phyloP scores from a whole-genome alignment of 2,329 filamentous ascomycete genomes.

The Colletotrichum tamarilloi region DNA sequence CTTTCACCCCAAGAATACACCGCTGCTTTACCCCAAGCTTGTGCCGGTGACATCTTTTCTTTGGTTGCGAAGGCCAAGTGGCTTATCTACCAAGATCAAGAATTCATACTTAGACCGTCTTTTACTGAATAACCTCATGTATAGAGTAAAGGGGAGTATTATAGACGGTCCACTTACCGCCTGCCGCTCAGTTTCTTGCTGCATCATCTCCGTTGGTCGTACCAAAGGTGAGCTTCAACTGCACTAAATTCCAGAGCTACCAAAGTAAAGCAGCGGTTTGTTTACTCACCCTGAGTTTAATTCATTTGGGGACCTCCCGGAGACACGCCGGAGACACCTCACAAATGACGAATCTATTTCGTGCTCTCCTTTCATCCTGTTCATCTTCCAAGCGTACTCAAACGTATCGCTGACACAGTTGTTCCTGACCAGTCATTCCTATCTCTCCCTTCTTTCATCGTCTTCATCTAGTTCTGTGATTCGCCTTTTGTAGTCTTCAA shows the following conservation, averaged over 20 bases:
- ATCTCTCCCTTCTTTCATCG: background rate
- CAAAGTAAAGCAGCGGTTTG: slow-evolving; percentile 32
- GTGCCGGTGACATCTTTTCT: background rate
- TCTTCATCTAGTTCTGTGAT: background rate
- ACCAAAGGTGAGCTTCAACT: background rate
- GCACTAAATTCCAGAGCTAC: background rate
- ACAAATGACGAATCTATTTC: slow-evolving; percentile 15
- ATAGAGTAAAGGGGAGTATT: too few species aligned
- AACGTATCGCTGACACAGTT: background rate
- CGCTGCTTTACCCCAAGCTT: slow-evolving; percentile 26
- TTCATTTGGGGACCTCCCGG: slow-evolving; percentile 21
- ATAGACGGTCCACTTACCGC: too few species aligned
- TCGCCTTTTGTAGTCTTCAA: background rate
- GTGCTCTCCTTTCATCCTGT: slow-evolving; percentile 16
- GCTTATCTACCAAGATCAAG: background rate
- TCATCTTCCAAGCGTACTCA: slow-evolving; percentile 9
- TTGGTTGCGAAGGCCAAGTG: background rate
- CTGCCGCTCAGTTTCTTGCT: too few species aligned
- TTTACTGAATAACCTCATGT: too few species aligned
- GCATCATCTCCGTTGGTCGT: background rate
- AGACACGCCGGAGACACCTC: background rate
- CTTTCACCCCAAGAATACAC: background rate
- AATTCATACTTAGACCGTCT: background rate
- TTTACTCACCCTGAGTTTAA: slow-evolving; percentile 33
- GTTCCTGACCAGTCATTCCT: background rate